Percentiles rank a stretch among this genome's conserved stretches.
These are phyloP conservation scores for Ganoderma resinaceum DNA, from an alignment of 1,284 basidiomycete species.

Conservation along the genomic window DNA sequence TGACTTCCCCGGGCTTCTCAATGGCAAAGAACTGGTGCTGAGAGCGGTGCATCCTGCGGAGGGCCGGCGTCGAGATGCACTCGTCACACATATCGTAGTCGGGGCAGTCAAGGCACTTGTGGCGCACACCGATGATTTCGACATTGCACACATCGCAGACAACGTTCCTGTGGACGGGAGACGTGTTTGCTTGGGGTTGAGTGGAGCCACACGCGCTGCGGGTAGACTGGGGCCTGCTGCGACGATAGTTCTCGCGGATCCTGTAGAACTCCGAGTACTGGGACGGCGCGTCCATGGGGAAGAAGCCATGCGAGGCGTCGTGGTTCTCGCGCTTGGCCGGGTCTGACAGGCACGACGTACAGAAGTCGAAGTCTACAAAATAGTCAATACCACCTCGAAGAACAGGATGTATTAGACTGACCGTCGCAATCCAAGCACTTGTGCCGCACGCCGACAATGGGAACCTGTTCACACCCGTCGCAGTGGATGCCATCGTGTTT, in stretches of 20 bases:
- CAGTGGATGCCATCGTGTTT: constrained; percentile 47
- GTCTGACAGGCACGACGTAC: constrained; percentile 63
- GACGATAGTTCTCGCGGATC: constrained; percentile 57
- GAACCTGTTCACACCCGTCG: constrained; percentile 71
- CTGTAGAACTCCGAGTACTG: constrained; percentile 19
- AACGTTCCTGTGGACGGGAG: constrained; percentile 50
- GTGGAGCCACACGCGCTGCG: constrained; percentile 55
- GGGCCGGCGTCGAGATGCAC: constrained; percentile 58
- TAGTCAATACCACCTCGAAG: not conserved
- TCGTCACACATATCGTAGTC: constrained; percentile 78
- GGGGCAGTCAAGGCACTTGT: constrained; percentile 79
- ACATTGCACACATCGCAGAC: constrained; percentile 67
- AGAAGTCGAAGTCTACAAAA: constrained; percentile 70
- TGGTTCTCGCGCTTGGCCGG: constrained; percentile 41
- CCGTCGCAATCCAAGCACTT: constrained; percentile 71
- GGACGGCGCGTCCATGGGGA: constrained; percentile 11
- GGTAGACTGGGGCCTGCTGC: constrained; percentile 73
- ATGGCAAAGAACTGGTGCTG: constrained; percentile 74
- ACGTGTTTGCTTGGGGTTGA: constrained; percentile 30
- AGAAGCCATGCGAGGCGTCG: constrained; percentile 23
- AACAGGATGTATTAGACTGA: constrained; percentile 7
- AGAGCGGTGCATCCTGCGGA: constrained; percentile 27
- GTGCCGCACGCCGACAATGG: constrained; percentile 54
- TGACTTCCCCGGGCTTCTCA: constrained; percentile 64
- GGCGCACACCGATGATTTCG: constrained; percentile 65